Percentiles rank a stretch among this genome's conserved stretches.
These are phyloP conservation scores for Wallacemonas sp. DNA, from an alignment of 208 protist species.

Conservation along the genomic window DNA sequence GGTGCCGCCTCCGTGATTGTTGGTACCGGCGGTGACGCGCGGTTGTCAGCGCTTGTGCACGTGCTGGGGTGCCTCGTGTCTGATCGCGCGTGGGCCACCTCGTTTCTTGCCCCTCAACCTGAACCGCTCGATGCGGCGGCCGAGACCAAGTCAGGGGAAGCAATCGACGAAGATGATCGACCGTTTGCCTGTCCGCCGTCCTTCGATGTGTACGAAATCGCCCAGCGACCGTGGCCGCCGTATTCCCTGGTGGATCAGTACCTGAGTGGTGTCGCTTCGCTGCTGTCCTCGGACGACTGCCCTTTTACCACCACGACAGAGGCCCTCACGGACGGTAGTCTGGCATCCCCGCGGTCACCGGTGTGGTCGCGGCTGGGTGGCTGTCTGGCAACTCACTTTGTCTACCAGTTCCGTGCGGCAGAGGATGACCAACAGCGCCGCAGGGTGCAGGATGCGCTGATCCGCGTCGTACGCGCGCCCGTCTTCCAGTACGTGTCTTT, in stretches of 20 bases:
- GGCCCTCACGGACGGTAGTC: neutral
- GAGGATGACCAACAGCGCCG: slow-evolving; percentile 31
- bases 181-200: neutral
- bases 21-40: neutral
- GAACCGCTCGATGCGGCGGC: too few relatives aligned
- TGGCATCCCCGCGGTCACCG: neutral
- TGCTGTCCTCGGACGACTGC: slow-evolving; percentile 3
- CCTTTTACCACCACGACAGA: too few relatives aligned
- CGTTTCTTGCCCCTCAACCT: slow-evolving; percentile 6
- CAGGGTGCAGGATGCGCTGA: slow-evolving; percentile 36
- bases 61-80: slow-evolving; percentile 1
- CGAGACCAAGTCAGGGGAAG: neutral
- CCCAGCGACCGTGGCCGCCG: slow-evolving; percentile 40
- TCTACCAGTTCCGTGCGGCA: slow-evolving; percentile 51
- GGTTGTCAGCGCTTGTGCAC: neutral
- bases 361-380: slow-evolving; percentile 11
- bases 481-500: slow-evolving; percentile 18
- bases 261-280: slow-evolving; percentile 15
- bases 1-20: neutral
- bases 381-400: slow-evolving; percentile 21
- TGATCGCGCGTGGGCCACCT: slow-evolving; percentile 7
- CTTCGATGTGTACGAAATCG: slow-evolving; percentile 24
- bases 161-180: neutral
- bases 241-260: slow-evolving; percentile 41
- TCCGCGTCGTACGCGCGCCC: slow-evolving; percentile 22